Percentiles rank a stretch among this genome's conserved stretches.
These are phyloP conservation scores for Epichloe gansuensis DNA, from an alignment of 2,329 filamentous ascomycete genomes.

Conservation along the genomic window DNA sequence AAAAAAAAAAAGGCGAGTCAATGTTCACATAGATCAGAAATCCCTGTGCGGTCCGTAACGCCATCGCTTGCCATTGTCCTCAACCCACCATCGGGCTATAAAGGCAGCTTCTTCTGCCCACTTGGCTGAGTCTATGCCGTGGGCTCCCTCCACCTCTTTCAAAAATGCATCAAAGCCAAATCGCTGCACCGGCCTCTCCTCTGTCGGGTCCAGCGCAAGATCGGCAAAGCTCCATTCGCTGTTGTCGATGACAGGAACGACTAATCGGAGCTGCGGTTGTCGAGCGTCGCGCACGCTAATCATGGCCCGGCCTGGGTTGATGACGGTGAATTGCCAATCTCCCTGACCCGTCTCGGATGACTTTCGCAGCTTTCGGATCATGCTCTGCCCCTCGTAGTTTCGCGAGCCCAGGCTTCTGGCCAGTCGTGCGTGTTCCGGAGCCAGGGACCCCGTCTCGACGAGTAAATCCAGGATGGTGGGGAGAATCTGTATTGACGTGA, in stretches of 20 bases:
- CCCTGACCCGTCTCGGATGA: slow-evolving; percentile 11
- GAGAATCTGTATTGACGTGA: slow-evolving; percentile 20
- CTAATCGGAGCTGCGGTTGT: slow-evolving; percentile 16
- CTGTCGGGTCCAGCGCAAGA: slow-evolving; percentile 15
- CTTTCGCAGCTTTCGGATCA: slow-evolving; percentile 18
- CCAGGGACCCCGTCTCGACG: slow-evolving; percentile 20
- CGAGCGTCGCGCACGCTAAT: slow-evolving; percentile 20
- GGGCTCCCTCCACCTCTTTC: slow-evolving; percentile 8
- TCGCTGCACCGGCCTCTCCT: slow-evolving; percentile 12
- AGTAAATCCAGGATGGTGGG: slow-evolving; percentile 23
- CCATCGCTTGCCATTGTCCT: slow-evolving; percentile 23
- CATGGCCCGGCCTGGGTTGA: slow-evolving; percentile 22
- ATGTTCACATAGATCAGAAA: slow-evolving; percentile 12
- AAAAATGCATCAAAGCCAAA: slow-evolving; percentile 16
- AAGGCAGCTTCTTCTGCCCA: slow-evolving; percentile 23
- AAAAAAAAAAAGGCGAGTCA: slow-evolving; percentile 33
- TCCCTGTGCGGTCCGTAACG: slow-evolving; percentile 13
- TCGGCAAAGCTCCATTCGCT: slow-evolving; percentile 21
- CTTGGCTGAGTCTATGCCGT: slow-evolving; percentile 14
- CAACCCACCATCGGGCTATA: slow-evolving; percentile 21
- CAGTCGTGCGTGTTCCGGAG: slow-evolving; percentile 12
- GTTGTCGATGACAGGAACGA: slow-evolving; percentile 19
- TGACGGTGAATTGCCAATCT: slow-evolving; percentile 22
- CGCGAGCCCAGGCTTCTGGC: slow-evolving; percentile 15
- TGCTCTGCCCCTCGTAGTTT: slow-evolving; percentile 23